Conservation (phyloP, 1,139 yeast genomes). For the Keqinozyma sinolaborantium region DNA sequence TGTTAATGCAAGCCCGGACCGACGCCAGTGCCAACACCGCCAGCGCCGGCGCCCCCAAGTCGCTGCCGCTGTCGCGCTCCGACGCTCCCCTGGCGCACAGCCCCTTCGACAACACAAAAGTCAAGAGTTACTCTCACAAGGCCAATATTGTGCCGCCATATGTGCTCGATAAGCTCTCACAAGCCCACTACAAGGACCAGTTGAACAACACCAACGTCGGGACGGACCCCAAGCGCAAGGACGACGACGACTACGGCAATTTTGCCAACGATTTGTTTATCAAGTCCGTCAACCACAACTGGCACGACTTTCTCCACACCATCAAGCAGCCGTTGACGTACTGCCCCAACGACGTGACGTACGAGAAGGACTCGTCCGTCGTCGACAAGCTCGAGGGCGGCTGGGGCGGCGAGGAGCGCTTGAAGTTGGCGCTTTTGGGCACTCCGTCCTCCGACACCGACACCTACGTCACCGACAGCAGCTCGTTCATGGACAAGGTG, state of each 20-base stretch:
- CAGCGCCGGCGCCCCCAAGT: no score
- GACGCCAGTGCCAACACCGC: no score
- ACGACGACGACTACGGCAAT: constrained; percentile 30
- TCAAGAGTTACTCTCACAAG: constrained; percentile 32
- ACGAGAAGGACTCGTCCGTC: constrained; percentile 19
- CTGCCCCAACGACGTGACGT: constrained; percentile 22
- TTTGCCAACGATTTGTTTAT: constrained; percentile 40
- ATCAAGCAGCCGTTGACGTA: constrained; percentile 36
- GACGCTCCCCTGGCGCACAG: no score
- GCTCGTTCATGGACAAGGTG: constrained; percentile 5
- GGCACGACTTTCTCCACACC: constrained; percentile 35
- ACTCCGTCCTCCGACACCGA: constrained; percentile 26
- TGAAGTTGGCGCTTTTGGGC: constrained; percentile 53
- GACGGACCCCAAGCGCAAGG: constrained; percentile 11
- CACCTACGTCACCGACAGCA: constrained; percentile 17
- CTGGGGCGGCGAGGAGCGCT: constrained; percentile 73
- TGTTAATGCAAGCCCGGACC: no score
- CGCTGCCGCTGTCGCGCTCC: no score
- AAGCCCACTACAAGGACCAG: constrained; percentile 40
- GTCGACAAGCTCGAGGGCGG: constrained; percentile 31
- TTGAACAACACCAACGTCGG: constrained; percentile 29
- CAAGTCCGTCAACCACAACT: constrained; percentile 32
- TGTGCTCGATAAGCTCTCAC: constrained; percentile 52
- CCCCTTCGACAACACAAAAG: constrained; percentile 25
- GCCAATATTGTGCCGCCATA: constrained; percentile 52